Evolutionary conservation across 2,329 filamentous ascomycete genomes (phyloP).

Genomic region (Colletotrichum salicis): DNA sequence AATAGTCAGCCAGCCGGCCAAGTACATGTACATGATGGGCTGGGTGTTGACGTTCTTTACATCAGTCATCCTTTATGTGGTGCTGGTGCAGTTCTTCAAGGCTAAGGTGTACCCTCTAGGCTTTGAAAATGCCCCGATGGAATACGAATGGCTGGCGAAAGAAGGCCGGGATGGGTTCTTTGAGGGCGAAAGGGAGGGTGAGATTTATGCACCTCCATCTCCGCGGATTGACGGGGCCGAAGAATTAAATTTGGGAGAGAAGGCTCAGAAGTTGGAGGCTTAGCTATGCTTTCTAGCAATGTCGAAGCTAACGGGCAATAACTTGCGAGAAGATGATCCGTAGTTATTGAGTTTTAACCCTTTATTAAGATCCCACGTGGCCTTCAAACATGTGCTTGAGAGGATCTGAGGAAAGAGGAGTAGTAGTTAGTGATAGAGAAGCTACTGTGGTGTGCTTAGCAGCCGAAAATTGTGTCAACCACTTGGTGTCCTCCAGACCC

Average conservation of each 20-base stretch:
- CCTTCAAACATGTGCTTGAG: too few relatives aligned
- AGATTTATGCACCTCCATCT: conserved; percentile 31
- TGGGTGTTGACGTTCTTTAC: conserved; percentile 44
- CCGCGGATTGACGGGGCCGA: conserved; percentile 25
- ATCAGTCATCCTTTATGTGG: conserved; percentile 41
- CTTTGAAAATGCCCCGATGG: conserved; percentile 31
- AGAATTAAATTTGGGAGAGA: conserved; percentile 21
- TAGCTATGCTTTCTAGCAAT: neutral
- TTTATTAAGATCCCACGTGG: too few relatives aligned
- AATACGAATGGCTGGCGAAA: conserved; percentile 40
- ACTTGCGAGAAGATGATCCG: neutral
- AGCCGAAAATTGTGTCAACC: too few relatives aligned
- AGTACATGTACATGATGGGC: conserved; percentile 45
- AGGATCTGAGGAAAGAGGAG: too few relatives aligned
- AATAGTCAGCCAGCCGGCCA: conserved; percentile 38
- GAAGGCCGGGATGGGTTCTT: conserved; percentile 41
- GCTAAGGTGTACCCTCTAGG: conserved; percentile 39
- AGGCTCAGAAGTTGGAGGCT: conserved; percentile 17
- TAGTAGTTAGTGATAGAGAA: too few relatives aligned
- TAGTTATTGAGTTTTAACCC: too few relatives aligned
- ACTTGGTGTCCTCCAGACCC: neutral
- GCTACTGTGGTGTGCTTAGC: too few relatives aligned
- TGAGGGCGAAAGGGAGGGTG: conserved; percentile 37
- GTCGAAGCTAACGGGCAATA: neutral
- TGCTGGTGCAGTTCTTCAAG: conserved; percentile 37